Conservation (phyloP, 1,139 yeast genomes). For the Arxiozyma heterogenica region DNA sequence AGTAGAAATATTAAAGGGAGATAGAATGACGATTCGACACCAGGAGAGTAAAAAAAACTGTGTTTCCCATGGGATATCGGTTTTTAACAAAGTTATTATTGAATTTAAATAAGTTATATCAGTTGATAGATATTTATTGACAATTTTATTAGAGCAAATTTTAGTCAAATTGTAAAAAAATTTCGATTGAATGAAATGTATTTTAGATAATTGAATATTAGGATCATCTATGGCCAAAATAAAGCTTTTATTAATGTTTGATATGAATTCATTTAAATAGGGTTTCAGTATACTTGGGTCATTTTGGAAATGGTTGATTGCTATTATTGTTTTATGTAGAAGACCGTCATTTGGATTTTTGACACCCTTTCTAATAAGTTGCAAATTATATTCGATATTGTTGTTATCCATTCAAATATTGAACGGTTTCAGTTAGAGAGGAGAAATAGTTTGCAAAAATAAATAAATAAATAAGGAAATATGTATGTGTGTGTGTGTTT, state of each 20-base stretch:
- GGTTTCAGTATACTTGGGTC: constrained; percentile 46
- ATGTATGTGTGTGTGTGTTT: no score
- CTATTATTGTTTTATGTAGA: constrained; percentile 1
- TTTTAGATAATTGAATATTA: background rate
- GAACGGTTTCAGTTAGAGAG: background rate
- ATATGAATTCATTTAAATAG: constrained; percentile 22
- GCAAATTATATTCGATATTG: constrained; percentile 1
- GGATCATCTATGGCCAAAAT: background rate
- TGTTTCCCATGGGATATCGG: background rate
- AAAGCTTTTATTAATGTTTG: background rate
- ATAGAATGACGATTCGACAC: constrained; percentile 58
- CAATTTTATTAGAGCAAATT: constrained; percentile 55
- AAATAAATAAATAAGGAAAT: no score
- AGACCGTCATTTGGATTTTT: background rate
- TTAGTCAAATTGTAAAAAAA: constrained; percentile 50
- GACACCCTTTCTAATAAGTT: constrained; percentile 1
- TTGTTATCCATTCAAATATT: background rate
- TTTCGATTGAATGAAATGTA: background rate
- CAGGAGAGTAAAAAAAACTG: constrained; percentile 44
- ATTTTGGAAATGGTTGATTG: constrained; percentile 44
- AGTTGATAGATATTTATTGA: constrained; percentile 50
- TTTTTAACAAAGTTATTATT: constrained; percentile 15
- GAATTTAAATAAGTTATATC: constrained; percentile 44
- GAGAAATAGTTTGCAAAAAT: background rate
- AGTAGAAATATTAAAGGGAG: constrained; percentile 58